Conservation (phyloP, 2,329 filamentous ascomycete genomes). For the Curvularia sp. region DNA sequence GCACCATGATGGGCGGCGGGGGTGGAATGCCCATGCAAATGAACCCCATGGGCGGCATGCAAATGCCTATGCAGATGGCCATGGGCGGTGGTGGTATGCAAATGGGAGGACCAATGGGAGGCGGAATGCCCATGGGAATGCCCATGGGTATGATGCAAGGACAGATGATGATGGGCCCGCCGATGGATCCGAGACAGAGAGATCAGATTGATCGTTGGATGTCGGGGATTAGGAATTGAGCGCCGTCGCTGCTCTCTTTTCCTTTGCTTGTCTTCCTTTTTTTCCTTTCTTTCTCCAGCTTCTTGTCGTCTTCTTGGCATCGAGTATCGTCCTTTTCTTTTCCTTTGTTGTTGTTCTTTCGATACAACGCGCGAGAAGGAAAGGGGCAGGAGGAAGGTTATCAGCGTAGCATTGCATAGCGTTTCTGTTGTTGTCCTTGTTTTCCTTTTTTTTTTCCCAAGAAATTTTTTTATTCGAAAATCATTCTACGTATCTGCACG, state of each 20-base stretch:
- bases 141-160: conserved; percentile 36
- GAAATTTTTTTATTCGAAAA: neutral
- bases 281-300: neutral
- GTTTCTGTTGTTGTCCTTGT: neutral
- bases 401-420: neutral
- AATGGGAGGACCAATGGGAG: conserved; percentile 17
- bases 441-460: neutral
- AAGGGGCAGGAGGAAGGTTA: neutral
- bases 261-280: neutral
- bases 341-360: neutral
- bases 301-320: neutral
- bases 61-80: conserved; percentile 5
- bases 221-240: conserved; percentile 49
- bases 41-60: conserved; percentile 9
- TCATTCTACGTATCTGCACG: too few relatives aligned
- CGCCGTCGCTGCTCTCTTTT: too few relatives aligned
- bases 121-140: conserved; percentile 27
- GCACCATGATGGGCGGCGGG: conserved; percentile 6
- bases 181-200: conserved; percentile 59
- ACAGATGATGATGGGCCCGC: conserved; percentile 35
- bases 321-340: neutral
- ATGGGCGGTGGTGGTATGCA: conserved; percentile 9
- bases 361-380: neutral
- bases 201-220: conserved; percentile 68
- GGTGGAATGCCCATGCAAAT: conserved; percentile 18